Evolutionary conservation across 2,329 filamentous ascomycete species (phyloP), one percentile per base, ranked within the genome.

Genomic region (Microsporum canis): DNA sequence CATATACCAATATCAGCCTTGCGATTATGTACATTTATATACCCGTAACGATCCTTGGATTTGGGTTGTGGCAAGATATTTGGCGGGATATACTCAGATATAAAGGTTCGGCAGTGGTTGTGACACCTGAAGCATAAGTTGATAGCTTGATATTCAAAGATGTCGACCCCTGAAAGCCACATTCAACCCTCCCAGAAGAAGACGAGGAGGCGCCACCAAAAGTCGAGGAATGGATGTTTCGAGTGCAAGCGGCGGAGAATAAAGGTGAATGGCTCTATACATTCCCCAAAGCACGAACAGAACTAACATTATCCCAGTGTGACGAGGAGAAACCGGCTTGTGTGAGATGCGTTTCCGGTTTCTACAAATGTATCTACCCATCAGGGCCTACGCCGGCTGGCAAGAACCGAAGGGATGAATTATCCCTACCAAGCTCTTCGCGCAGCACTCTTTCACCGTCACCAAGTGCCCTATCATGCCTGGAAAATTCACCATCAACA

Each of bases 261-360:
- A 29, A 59, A 59, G 41, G 58, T 59, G n/a, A 38, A 41, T 10
- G 17, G 5, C 33, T 31, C 17, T n/a, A n/a, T 3, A 43, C 14
- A 6, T 23, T 17, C 23, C 5, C 17, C 2, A 41, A 10, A 10
- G n/a, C 34, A 58, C n/a, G 14, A 23, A 23, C 17, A 23, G 56
- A 43, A 43, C 36, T 58, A 10, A 58, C 33, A 29, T 45, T 45
- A 3, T 23, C 8, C 4, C 31, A 60, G 59, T 60, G 59, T 56
- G 59, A 60, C 38, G 59, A 60, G 49, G 45, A 29, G 47, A 60
- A 60, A 29, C 59, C 59, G 36, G 51, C 59, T 6, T 60, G 59
- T 27, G 17, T 45, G 31, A 47, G 59, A 33, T 60, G 59, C 27
- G 45, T 60, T 5, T 51, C 34, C 10, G 33, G 33, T 2, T 49